phyloP scores from a whole-genome alignment of 176 grass and related monocot genomes.

The Aegilops speltoides region DNA sequence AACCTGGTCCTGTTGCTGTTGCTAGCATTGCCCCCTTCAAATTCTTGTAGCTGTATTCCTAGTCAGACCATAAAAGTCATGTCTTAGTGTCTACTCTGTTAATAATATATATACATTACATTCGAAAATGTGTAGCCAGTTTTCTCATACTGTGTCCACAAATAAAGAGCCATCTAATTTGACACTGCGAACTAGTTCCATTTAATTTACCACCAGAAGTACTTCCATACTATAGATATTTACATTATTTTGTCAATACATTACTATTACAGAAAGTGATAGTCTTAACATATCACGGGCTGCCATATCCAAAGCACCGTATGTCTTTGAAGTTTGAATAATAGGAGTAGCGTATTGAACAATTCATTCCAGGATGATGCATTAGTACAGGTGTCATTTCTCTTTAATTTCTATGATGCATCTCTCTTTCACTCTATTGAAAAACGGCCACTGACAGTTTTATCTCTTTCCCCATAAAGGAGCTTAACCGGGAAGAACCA shows the following conservation, averaged over 20 bases:
- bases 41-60: background rate
- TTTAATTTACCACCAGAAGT: slow-evolving; percentile 8
- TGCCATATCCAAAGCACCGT: background rate
- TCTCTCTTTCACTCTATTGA: background rate
- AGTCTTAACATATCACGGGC: background rate
- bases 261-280: slow-evolving; percentile 1
- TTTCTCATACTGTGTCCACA: background rate
- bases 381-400: background rate
- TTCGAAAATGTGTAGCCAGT: background rate
- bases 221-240: background rate
- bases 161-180: background rate
- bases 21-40: background rate
- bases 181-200: background rate
- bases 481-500: slow-evolving; percentile 78
- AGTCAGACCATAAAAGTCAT: background rate
- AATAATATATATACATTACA: background rate
- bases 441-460: background rate
- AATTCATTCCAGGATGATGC: background rate
- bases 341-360: background rate
- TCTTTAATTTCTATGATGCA: slow-evolving; percentile 3
- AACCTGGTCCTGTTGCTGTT: background rate
- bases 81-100: background rate
- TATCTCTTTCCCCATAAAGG: slow-evolving; percentile 46
- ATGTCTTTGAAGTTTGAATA: background rate
- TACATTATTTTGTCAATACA: background rate